These are phyloP conservation scores for Phymatotrichopsis omnivora DNA, from an alignment of 2,329 filamentous ascomycete species.

Conservation along the genomic window DNA sequence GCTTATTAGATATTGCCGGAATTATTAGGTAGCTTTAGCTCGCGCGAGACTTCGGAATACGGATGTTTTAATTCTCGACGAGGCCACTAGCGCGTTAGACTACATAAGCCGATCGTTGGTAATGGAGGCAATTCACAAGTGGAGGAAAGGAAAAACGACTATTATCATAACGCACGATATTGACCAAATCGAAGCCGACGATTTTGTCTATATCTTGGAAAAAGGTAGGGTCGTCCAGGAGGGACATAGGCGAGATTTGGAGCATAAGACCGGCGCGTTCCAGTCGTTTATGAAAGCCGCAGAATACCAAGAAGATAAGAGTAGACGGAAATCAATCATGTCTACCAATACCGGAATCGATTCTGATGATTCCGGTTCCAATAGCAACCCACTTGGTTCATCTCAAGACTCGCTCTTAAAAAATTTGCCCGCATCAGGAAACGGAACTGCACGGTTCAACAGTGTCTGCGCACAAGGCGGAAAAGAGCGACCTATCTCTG, in stretches of 20 bases:
- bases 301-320: not conserved
- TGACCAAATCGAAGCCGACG: slow-evolving; percentile 57
- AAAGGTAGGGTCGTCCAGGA: slow-evolving; percentile 56
- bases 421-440: too few relatives aligned
- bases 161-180: slow-evolving; percentile 91
- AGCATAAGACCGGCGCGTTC: slow-evolving; percentile 41
- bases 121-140: slow-evolving; percentile 63
- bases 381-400: too few relatives aligned
- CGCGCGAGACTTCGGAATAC: slow-evolving; percentile 67
- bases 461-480: not conserved
- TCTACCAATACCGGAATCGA: slow-evolving; percentile 1
- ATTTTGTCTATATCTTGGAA: slow-evolving; percentile 74
- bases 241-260: slow-evolving; percentile 52
- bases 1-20: too few relatives aligned
- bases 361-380: too few relatives aligned
- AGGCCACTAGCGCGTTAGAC: slow-evolving; percentile 79
- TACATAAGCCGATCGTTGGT: slow-evolving; percentile 56
- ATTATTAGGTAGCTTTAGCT: slow-evolving; percentile 59
- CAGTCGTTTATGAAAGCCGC: slow-evolving; percentile 33
- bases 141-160: slow-evolving; percentile 73
- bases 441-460: not conserved
- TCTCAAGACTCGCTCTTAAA: too few relatives aligned
- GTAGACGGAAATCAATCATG: not conserved
- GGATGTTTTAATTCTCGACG: slow-evolving; percentile 74
- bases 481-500: not conserved